Conservation (phyloP, 2,329 filamentous ascomycete species). For the Elsinoe ampelina region DNA sequence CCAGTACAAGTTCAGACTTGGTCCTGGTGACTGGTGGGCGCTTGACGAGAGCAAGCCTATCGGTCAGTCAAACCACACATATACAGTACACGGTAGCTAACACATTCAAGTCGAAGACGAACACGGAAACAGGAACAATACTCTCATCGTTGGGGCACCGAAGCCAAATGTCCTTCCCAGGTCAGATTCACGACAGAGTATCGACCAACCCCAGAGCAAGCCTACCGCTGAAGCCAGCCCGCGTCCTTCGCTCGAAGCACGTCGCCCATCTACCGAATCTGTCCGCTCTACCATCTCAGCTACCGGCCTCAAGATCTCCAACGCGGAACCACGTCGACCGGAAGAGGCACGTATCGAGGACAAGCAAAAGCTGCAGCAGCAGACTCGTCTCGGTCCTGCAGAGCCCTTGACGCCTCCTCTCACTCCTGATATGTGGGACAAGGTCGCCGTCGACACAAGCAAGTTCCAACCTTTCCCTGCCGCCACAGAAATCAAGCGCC, state of each 20-base stretch:
- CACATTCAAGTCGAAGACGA: conserved; percentile 38
- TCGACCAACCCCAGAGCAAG: background rate
- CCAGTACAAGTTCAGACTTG: conserved; percentile 67
- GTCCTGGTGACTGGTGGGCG: conserved; percentile 59
- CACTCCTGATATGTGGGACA: conserved; percentile 12
- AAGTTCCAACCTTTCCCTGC: conserved; percentile 11
- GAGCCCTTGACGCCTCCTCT: conserved; percentile 10
- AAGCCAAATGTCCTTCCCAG: background rate
- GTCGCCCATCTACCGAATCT: conserved; percentile 4
- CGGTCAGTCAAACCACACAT: conserved; percentile 36
- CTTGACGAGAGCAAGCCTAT: conserved; percentile 54
- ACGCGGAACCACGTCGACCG: conserved; percentile 4
- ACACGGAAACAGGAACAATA: conserved; percentile 46
- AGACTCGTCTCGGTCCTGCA: conserved; percentile 3
- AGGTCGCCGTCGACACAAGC: conserved; percentile 8
- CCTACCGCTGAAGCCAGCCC: background rate
- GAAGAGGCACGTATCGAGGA: conserved; percentile 7
- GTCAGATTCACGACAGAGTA: conserved; percentile 2
- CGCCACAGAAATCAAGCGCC: conserved; percentile 7
- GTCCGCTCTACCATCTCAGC: background rate
- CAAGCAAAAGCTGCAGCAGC: background rate
- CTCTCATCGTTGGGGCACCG: conserved; percentile 31
- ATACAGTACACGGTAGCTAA: background rate
- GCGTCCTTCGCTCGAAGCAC: conserved; percentile 2
- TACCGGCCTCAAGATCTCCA: conserved; percentile 9